Conservation (phyloP, 2,329 filamentous ascomycete genomes). For the Trichoderma asperellum region DNA sequence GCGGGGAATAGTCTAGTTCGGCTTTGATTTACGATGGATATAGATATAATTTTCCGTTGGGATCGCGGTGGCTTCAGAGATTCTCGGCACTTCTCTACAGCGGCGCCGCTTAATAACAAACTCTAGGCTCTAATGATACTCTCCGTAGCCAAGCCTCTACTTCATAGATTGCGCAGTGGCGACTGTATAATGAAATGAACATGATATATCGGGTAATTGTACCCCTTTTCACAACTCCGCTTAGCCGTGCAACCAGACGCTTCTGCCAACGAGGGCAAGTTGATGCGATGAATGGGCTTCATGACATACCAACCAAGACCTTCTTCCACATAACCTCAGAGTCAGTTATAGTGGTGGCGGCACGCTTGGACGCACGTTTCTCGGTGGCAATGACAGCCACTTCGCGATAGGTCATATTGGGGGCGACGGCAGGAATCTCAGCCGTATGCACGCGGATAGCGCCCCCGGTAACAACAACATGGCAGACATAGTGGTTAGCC, state of each 20-base stretch:
- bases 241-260: neutral
- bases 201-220: neutral
- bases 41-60: neutral
- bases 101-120: neutral
- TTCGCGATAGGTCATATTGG: conserved; percentile 15
- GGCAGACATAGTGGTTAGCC: neutral
- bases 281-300: neutral
- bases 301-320: neutral
- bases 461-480: neutral
- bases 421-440: conserved; percentile 5
- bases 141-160: neutral
- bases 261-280: neutral
- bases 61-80: neutral
- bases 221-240: neutral
- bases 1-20: neutral
- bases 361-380: neutral
- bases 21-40: neutral
- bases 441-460: neutral
- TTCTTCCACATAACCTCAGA: neutral
- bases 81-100: neutral
- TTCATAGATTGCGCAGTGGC: neutral
- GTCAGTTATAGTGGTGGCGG: neutral
- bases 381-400: neutral
- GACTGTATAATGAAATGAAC: neutral
- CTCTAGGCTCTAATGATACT: neutral